Base-by-base conservation (phyloP, 2,329 filamentous ascomycete species). In the Waltergamsia citrina region DNA sequence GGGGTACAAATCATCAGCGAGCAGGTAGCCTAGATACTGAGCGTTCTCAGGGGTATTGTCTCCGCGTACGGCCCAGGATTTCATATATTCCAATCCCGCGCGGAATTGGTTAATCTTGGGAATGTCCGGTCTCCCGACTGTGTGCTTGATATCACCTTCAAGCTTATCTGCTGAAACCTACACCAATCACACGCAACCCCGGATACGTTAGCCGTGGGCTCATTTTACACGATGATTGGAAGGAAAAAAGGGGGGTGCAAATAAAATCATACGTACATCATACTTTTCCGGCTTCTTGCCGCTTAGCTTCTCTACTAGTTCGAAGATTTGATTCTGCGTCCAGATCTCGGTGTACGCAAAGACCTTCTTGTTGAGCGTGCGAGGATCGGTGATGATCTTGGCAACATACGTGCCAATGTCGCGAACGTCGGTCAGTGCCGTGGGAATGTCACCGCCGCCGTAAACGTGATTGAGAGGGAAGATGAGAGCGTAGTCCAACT, bases 41-140 rank as follows among this genome's bases (percentile, higher is more conserved):
- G 72, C 72, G 40, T 63, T 57, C 35, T 69, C 63, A 0, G 63
- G 66, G 8, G 55, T 65, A 46, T 74, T 74, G 41, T 78, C 71
- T 2, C 62, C 65, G 2, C 70, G 57, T 16, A 74, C 44, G 12
- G 57, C 61, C 57, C 57, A 65, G 0, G 60, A 65, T 23, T 63
- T 45, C 32, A 51, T 44, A 43, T 71, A 73, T 43, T 72, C 10
- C 9, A 4, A 22, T 16, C 9, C 10, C 15, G 11, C 10, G 27
- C 7, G 30, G 3, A 22, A n/a, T n/a, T 22, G 30, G 8, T n/a
- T 16, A 32, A 9, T 28, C 22, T 16, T 24, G 12, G 10, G 33
- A 29, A 11, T 14, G n/a, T 22, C 14, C 11, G 15, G 6, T 22
- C 7, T 14, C 8, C 20, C 28, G 15, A 17, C 17, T 23, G 12